Conservation (phyloP, 768 basidiomycete species). For the Mycena rebaudengoi region DNA sequence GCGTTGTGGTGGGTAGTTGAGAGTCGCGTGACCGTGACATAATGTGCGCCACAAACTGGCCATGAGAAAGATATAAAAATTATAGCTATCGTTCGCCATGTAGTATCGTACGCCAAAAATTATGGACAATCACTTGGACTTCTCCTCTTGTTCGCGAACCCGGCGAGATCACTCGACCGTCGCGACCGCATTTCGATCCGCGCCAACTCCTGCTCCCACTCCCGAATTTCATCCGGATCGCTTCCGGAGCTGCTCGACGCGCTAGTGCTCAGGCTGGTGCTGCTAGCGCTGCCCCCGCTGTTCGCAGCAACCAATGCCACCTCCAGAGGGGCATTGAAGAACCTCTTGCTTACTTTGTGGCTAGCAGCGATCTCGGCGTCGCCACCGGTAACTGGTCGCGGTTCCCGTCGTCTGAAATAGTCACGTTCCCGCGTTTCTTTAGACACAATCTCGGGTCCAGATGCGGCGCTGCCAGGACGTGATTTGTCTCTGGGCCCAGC, state of each 20-base stretch:
- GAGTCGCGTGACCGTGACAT: slow-evolving; percentile 7
- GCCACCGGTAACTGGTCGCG: slow-evolving; percentile 3
- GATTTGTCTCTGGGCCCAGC: slow-evolving; percentile 73
- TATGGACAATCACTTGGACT: slow-evolving; percentile 6
- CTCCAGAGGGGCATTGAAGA: slow-evolving; percentile 23
- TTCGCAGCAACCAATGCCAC: slow-evolving; percentile 27
- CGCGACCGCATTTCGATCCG: slow-evolving; percentile 73
- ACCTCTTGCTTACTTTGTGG: slow-evolving; percentile 15
- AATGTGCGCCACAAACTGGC: too few species aligned
- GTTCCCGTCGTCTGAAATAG: slow-evolving; percentile 9
- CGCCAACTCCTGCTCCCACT: slow-evolving; percentile 83
- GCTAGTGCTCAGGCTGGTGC: slow-evolving; percentile 38
- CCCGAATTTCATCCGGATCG: slow-evolving; percentile 53
- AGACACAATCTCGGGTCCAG: slow-evolving; percentile 14
- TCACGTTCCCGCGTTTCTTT: slow-evolving; percentile 4
- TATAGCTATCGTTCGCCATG: too few species aligned
- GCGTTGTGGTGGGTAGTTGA: too few species aligned
- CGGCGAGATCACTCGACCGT: slow-evolving; percentile 55
- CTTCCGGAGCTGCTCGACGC: slow-evolving; percentile 42
- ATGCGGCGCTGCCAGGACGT: slow-evolving; percentile 31
- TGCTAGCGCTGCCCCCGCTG: slow-evolving; percentile 42
- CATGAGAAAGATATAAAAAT: background rate
- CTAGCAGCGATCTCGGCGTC: background rate
- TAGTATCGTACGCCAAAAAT: too few species aligned
- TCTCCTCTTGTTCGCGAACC: slow-evolving; percentile 48